These are phyloP conservation scores for Pugionium dolabratum DNA, from an alignment of 345 rosid genomes.

Conservation along the genomic window DNA sequence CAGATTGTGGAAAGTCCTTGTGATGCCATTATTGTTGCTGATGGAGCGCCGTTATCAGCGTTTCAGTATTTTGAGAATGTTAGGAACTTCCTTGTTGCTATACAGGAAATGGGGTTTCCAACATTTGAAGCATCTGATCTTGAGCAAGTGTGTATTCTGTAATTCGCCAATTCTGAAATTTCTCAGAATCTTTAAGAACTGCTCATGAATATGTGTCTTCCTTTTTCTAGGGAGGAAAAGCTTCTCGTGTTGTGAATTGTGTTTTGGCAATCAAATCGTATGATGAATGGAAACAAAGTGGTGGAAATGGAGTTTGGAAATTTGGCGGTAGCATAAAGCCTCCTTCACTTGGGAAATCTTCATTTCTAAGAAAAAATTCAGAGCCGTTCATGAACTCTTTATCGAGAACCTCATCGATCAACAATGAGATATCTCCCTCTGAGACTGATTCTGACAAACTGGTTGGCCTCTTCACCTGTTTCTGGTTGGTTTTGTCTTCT, in stretches of 20 bases:
- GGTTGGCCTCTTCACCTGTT: slow-evolving; percentile 54
- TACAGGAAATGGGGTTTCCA: slow-evolving; percentile 68
- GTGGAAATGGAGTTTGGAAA: slow-evolving; percentile 82
- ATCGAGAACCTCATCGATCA: slow-evolving; percentile 57
- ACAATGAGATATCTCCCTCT: slow-evolving; percentile 44
- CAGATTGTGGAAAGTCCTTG: slow-evolving; percentile 85
- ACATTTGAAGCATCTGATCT: slow-evolving; percentile 91
- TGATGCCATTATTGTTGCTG: slow-evolving; percentile 68
- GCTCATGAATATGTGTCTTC: not conserved
- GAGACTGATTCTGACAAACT: slow-evolving; percentile 57
- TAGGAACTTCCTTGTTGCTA: slow-evolving; percentile 81
- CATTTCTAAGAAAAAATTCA: slow-evolving; percentile 63
- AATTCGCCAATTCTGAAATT: not conserved
- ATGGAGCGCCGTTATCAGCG: slow-evolving; percentile 87
- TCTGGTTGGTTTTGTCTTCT: slow-evolving; percentile 19
- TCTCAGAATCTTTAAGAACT: not conserved
- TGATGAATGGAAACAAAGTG: slow-evolving; percentile 73
- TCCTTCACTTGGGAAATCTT: slow-evolving; percentile 45
- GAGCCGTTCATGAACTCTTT: slow-evolving; percentile 74
- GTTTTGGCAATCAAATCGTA: slow-evolving; percentile 84
- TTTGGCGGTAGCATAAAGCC: slow-evolving; percentile 76
- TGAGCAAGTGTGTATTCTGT: slow-evolving; percentile 58
- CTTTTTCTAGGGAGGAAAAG: slow-evolving; percentile 66
- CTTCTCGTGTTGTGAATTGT: slow-evolving; percentile 72
- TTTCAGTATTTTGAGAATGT: slow-evolving; percentile 90